Percentiles rank a stretch among this genome's conserved stretches.
Conservation (phyloP, 805 yeast species). For the Ogataea paradorogensis region DNA sequence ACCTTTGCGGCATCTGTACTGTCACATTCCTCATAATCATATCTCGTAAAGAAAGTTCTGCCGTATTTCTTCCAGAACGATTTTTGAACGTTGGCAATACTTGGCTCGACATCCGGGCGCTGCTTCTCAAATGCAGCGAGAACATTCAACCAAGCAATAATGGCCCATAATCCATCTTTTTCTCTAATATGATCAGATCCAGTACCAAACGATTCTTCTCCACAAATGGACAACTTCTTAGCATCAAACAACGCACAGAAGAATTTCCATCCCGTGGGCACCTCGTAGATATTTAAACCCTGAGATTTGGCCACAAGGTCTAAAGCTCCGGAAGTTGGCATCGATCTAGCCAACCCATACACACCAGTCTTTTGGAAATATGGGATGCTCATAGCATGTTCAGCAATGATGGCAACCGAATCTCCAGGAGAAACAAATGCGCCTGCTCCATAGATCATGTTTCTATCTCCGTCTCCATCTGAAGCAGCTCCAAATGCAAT, state of each 20-base stretch:
- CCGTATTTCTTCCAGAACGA: slow-evolving; percentile 92
- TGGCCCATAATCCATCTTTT: slow-evolving; percentile 97
- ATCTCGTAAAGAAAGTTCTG: slow-evolving; percentile 94
- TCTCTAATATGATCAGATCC: slow-evolving; percentile 97
- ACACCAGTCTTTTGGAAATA: slow-evolving; percentile 84
- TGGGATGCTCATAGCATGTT: slow-evolving; percentile 86
- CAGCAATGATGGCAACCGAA: slow-evolving; percentile 95
- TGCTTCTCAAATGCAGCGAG: slow-evolving; percentile 72
- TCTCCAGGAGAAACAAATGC: slow-evolving; percentile 98
- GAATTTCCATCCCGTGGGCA: slow-evolving; percentile 99
- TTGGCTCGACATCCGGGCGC: slow-evolving; percentile 46
- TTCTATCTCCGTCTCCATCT: slow-evolving; percentile 99
- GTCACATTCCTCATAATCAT: slow-evolving; percentile 84
- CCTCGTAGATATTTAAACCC: slow-evolving; percentile 80
- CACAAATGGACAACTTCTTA: slow-evolving; percentile 90
- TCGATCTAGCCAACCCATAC: slow-evolving; percentile 90
- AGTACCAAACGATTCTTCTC: slow-evolving; percentile 97
- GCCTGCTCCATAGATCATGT: slow-evolving; percentile 95
- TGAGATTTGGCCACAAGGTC: slow-evolving; percentile 84
- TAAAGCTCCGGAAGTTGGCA: slow-evolving; percentile 96
- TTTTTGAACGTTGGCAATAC: slow-evolving; percentile 76
- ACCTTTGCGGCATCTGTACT: slow-evolving; percentile 72
- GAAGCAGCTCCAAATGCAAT: slow-evolving; percentile 97
- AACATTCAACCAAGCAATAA: slow-evolving; percentile 94
- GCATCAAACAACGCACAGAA: slow-evolving; percentile 95